Conservation (phyloP, 2,329 filamentous ascomycete genomes). For the Monilinia vaccinii-corymbosi region DNA sequence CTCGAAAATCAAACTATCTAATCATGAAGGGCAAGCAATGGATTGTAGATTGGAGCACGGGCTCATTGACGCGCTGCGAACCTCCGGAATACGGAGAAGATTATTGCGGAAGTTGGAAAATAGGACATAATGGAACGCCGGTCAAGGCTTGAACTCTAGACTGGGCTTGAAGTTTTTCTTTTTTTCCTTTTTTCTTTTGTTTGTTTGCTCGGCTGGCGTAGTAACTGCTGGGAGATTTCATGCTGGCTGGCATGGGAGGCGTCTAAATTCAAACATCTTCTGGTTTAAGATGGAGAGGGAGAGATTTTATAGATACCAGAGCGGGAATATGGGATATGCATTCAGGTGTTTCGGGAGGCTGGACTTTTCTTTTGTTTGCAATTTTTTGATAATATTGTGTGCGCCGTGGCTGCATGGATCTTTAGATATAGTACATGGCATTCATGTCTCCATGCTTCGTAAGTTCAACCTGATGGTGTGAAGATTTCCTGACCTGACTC, state of each 20-base stretch:
- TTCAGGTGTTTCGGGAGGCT: neutral
- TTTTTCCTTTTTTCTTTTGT: too few relatives aligned
- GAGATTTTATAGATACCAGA: neutral
- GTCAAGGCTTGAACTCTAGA: neutral
- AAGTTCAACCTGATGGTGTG: neutral
- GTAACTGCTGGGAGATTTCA: neutral
- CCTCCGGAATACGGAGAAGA: constrained; percentile 45
- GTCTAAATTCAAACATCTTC: neutral
- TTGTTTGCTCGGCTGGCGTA: neutral
- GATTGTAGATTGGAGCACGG: constrained; percentile 51
- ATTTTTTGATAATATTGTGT: neutral
- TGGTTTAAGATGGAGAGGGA: neutral
- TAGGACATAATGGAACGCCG: neutral
- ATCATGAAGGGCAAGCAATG: constrained; percentile 48
- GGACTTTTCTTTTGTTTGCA: neutral
- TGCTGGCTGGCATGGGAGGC: neutral
- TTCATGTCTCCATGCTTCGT: neutral
- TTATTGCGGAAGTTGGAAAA: constrained; percentile 7
- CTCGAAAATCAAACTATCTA: constrained; percentile 49
- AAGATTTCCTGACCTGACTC: neutral
- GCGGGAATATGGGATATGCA: neutral
- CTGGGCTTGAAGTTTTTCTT: neutral
- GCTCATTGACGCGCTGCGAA: constrained; percentile 43
- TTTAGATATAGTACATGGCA: neutral
- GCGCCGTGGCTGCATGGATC: neutral